phyloP scores from a whole-genome alignment of 331 rosid genomes.

The Quercus lobata region DNA sequence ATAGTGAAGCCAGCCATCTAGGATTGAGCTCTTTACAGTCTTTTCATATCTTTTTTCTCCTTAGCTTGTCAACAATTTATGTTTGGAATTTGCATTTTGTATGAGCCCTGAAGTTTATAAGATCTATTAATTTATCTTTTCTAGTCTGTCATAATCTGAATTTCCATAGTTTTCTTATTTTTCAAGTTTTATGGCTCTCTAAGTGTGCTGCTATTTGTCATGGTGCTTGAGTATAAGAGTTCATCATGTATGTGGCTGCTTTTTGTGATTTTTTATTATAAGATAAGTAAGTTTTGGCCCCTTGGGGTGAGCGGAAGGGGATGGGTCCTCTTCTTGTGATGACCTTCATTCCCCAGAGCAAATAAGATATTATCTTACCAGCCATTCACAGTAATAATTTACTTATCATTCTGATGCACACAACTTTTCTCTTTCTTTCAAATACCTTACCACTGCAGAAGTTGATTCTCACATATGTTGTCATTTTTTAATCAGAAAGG shows the following conservation, averaged over 20 bases:
- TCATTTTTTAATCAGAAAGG: constrained; percentile 25
- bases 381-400: background rate
- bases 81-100: background rate
- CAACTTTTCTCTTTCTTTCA: background rate
- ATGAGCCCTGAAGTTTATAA: background rate
- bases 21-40: no score
- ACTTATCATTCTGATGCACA: background rate
- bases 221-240: background rate
- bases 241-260: constrained; percentile 1
- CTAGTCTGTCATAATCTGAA: background rate
- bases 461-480: constrained; percentile 2
- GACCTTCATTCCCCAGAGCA: background rate
- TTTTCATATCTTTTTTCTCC: no score
- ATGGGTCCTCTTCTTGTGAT: background rate
- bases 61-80: no score
- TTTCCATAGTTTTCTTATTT: background rate
- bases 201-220: background rate
- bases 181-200: background rate
- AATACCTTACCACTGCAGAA: constrained; percentile 10
- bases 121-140: background rate
- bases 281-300: no score
- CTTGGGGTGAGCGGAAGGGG: no score
- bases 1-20: no score
- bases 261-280: background rate
- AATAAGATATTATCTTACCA: background rate